Evolutionary conservation across 2,329 filamentous ascomycete genomes (phyloP).

Genomic region (Venturiaceae sp.): DNA sequence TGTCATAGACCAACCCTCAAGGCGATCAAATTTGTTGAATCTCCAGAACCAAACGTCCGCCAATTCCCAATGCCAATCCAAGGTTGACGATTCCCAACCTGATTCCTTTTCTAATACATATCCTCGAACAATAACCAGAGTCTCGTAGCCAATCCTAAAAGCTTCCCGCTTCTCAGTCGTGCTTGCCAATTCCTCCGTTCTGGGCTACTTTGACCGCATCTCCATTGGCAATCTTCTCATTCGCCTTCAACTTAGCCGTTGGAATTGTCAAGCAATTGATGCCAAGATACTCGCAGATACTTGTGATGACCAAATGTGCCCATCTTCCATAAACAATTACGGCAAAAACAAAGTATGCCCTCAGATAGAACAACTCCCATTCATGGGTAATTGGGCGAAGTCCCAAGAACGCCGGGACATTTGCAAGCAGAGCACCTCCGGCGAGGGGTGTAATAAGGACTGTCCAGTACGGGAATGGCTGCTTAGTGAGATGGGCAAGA

Average conservation of each 20-base stretch:
- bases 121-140: neutral
- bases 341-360: constrained; percentile 75
- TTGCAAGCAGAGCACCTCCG: constrained; percentile 72
- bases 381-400: constrained; percentile 11
- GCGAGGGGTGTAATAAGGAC: constrained; percentile 80
- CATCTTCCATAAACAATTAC: constrained; percentile 83
- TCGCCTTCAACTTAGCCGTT: neutral
- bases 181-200: neutral
- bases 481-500: constrained; percentile 82
- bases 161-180: too few species aligned
- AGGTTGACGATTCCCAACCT: neutral
- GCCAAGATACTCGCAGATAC: constrained; percentile 83
- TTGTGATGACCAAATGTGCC: constrained; percentile 82
- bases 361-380: constrained; percentile 71
- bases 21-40: neutral
- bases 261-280: constrained; percentile 91
- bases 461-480: constrained; percentile 96
- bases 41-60: neutral
- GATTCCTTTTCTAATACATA: neutral
- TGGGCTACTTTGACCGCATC: neutral
- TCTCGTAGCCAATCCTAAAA: neutral
- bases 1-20: neutral
- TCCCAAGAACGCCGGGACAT: constrained; percentile 50
- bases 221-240: neutral
- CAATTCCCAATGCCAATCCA: too few species aligned